Evolutionary conservation across 257 asterid species (phyloP), one percentile per base, ranked within the genome.

Genomic region (Fraxinus excelsior): DNA sequence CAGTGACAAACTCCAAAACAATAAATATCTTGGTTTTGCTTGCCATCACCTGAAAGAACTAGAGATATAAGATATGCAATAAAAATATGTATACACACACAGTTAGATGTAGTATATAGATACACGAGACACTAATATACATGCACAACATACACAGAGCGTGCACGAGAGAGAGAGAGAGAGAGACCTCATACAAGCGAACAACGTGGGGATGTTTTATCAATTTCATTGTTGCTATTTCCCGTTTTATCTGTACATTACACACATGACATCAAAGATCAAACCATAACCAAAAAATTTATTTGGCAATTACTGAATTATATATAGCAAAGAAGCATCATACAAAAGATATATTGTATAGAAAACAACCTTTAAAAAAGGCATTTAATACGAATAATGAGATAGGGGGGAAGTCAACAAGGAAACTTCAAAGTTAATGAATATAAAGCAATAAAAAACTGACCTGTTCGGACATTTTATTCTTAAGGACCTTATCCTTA

Each of bases 401-500:
- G 67, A 18, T 21, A 21, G 31, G 67, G 28, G 3, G 28, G 21
- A 60, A 9, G 29, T 60, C 28, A 3, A n/a, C 25, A 21, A 60
- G 28, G 23, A 53, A 53, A 53, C 64, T 16, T 53, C 10, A 53
- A 40, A 40, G 49, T 53, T 18, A 19, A 53, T 6, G 9, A 53
- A 16, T 7, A 19, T 8, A 21, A 53, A 19, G 64, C 21, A 16
- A 16, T 19, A 68, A 4, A 49, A 60, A 19, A 76, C 34, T 62
- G 29, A 94, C 99, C 97, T 92, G 97, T 77, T 94, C 97, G 12
- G 99, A 88, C 97, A 94, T 90, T 87, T 92, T 92, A 87, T 94
- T 91, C 87, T 91, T 92, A 23, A 94, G 95, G 82, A 94, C 97
- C 75, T 88, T 90, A 82, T 94, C 97, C 87, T 94, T 94, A 78